phyloP scores from a whole-genome alignment of 2,329 filamentous ascomycete genomes.

The Purpureocillium takamizusanense region DNA sequence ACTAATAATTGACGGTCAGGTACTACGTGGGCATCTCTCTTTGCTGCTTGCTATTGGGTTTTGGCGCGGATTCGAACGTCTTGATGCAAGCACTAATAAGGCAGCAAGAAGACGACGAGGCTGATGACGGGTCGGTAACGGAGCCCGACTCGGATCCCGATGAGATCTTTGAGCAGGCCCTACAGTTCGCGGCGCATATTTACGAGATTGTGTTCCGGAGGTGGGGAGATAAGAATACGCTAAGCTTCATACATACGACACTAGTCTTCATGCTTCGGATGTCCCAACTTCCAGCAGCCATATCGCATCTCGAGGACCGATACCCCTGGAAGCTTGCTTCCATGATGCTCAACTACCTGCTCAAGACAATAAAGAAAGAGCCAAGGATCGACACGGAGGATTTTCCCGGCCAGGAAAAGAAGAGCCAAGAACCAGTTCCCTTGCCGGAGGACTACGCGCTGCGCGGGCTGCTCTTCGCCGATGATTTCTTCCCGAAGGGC shows the following conservation, averaged over 20 bases:
- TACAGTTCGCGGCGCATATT: conserved; percentile 31
- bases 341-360: conserved; percentile 27
- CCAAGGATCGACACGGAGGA: conserved; percentile 27
- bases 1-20: conserved; percentile 11
- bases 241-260: conserved; percentile 54
- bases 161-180: conserved; percentile 24
- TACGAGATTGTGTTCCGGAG: conserved; percentile 39
- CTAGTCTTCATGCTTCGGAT: conserved; percentile 49
- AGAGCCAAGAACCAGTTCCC: conserved; percentile 35
- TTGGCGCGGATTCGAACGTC: conserved; percentile 31
- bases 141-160: conserved; percentile 9
- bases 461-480: conserved; percentile 52
- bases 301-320: conserved; percentile 30
- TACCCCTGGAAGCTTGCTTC: conserved; percentile 43
- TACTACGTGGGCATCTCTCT: conserved; percentile 23
- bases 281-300: conserved; percentile 28
- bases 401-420: conserved; percentile 36
- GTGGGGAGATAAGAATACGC: conserved; percentile 46
- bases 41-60: conserved; percentile 22
- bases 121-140: conserved; percentile 11
- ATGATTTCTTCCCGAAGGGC: conserved; percentile 45
- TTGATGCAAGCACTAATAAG: conserved; percentile 25
- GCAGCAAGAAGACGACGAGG: conserved; percentile 13
- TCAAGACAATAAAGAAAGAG: conserved; percentile 15
- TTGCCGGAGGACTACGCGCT: conserved; percentile 62